phyloP scores from a whole-genome alignment of 73 alveolate species.

The Tetrahymena elliotti region DNA sequence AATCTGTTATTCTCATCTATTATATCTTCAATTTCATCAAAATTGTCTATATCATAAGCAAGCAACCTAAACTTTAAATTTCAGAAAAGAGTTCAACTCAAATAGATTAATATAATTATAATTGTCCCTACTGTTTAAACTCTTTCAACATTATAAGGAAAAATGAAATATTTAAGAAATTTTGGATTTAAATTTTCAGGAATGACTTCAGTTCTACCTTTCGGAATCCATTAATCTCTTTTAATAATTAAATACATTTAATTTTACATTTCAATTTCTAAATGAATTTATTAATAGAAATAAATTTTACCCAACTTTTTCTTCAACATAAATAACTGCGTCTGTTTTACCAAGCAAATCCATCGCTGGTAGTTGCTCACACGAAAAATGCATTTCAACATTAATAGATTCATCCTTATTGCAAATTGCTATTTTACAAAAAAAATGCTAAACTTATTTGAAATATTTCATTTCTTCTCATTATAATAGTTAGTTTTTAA shows the following conservation, averaged over 20 bases:
- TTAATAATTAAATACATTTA: neutral
- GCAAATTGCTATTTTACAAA: neutral
- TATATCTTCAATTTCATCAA: conserved; percentile 30
- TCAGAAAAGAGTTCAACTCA: neutral
- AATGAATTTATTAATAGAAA: neutral
- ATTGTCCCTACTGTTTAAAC: conserved; percentile 29
- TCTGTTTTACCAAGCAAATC: neutral
- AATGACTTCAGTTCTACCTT: conserved; percentile 77
- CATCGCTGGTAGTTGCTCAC: neutral
- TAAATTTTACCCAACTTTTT: neutral
- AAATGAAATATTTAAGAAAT: conserved; percentile 52
- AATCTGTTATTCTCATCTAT: neutral
- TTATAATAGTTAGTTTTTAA: too few relatives aligned
- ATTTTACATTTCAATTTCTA: neutral
- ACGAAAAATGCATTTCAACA: neutral
- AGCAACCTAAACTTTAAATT: conserved; percentile 3
- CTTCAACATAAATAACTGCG: neutral
- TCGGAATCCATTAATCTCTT: conserved; percentile 53
- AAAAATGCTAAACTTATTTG: too few relatives aligned
- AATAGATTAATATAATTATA: neutral
- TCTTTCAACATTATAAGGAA: conserved; percentile 65
- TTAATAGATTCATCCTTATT: neutral
- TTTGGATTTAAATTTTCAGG: conserved; percentile 67
- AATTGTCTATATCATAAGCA: conserved; percentile 61
- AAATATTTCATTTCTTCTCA: too few relatives aligned